phyloP scores from a whole-genome alignment of 306 rosid species.

The Amphicarpaea edgeworthii region DNA sequence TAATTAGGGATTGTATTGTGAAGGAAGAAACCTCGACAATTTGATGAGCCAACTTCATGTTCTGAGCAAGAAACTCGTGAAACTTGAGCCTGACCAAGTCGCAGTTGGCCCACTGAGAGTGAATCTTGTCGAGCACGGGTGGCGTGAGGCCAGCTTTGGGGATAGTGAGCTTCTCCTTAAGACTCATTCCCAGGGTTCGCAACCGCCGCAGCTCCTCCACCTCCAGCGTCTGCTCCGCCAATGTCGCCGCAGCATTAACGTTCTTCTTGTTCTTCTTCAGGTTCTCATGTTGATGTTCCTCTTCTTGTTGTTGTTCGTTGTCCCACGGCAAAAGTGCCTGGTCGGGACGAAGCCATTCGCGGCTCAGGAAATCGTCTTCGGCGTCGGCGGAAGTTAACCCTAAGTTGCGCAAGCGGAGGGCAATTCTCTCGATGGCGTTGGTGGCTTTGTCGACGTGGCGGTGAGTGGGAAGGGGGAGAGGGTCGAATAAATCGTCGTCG shows the following conservation, averaged over 20 bases:
- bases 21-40: slow-evolving; percentile 70
- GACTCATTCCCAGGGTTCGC: slow-evolving; percentile 70
- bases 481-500: slow-evolving; percentile 45
- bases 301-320: slow-evolving; percentile 36
- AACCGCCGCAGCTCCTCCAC: slow-evolving; percentile 76
- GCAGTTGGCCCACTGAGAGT: slow-evolving; percentile 75
- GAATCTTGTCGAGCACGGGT: slow-evolving; percentile 80
- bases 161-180: slow-evolving; percentile 70
- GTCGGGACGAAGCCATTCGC: slow-evolving; percentile 90
- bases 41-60: slow-evolving; percentile 89
- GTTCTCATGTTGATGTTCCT: neutral
- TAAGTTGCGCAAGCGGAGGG: slow-evolving; percentile 75
- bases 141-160: slow-evolving; percentile 88
- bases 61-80: slow-evolving; percentile 80
- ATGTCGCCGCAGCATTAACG: slow-evolving; percentile 62
- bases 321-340: slow-evolving; percentile 75
- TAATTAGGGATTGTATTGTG: neutral
- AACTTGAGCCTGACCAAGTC: slow-evolving; percentile 92
- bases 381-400: slow-evolving; percentile 53
- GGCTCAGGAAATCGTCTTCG: slow-evolving; percentile 59
- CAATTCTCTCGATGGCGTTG: slow-evolving; percentile 82
- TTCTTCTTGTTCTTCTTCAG: slow-evolving; percentile 57
- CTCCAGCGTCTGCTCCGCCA: slow-evolving; percentile 77
- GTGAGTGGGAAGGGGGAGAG: slow-evolving; percentile 39
- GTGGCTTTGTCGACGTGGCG: slow-evolving; percentile 48